phyloP scores from a whole-genome alignment of 257 asterid species.

The Echium plantagineum region DNA sequence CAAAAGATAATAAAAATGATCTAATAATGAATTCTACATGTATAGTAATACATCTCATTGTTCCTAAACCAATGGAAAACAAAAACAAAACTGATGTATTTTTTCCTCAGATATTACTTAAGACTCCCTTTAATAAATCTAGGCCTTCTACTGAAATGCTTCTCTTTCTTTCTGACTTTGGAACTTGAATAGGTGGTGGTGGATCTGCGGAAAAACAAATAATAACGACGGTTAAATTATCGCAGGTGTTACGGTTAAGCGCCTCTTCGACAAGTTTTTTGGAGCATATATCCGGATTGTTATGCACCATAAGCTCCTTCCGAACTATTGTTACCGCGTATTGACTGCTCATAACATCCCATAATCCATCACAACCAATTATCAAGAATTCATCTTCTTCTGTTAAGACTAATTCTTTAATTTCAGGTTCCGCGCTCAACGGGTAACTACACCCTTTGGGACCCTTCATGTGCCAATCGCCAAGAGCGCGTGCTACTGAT shows the following conservation, averaged over 20 bases:
- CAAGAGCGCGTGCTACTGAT: slow-evolving; percentile 79
- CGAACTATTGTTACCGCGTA: slow-evolving; percentile 78
- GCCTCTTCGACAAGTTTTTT: slow-evolving; percentile 47
- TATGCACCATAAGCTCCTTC: slow-evolving; percentile 69
- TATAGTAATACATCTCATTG: too few species aligned
- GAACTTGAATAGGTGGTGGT: slow-evolving; percentile 31
- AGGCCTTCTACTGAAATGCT: slow-evolving; percentile 44
- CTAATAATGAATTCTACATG: too few species aligned
- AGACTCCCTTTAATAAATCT: slow-evolving; percentile 36
- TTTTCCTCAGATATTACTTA: slow-evolving; percentile 21
- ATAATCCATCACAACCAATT: slow-evolving; percentile 77
- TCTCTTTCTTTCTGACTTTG: slow-evolving; percentile 26
- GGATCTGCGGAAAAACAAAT: slow-evolving; percentile 37
- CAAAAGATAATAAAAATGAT: too few species aligned
- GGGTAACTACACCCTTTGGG: slow-evolving; percentile 54
- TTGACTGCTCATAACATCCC: slow-evolving; percentile 95
- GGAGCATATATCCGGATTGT: slow-evolving; percentile 66
- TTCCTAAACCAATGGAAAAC: too few species aligned
- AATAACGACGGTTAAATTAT: slow-evolving; percentile 29
- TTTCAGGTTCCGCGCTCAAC: slow-evolving; percentile 68
- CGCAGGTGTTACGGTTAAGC: slow-evolving; percentile 31
- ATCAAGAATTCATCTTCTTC: slow-evolving; percentile 84
- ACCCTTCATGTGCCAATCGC: slow-evolving; percentile 94
- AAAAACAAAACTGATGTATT: neutral
- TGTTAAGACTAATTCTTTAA: slow-evolving; percentile 46